A percentile compares a stretch with the other conserved stretches of the same genome.
Conservation (phyloP, 2,329 filamentous ascomycete genomes). For the Calonectria leucothoes region DNA sequence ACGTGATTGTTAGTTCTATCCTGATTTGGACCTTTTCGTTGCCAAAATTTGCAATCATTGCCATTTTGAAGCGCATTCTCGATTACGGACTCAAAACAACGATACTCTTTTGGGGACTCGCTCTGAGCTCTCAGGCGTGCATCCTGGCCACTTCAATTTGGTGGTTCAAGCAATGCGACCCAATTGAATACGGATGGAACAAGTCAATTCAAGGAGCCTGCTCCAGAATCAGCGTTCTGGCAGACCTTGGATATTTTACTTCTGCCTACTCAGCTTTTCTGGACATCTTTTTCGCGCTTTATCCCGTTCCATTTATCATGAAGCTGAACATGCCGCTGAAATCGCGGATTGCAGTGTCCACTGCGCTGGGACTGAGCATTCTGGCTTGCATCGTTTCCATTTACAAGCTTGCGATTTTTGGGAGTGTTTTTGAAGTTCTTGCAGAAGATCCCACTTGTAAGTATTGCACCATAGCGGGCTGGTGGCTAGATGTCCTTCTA, state of each 20-base stretch:
- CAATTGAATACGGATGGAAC: constrained; percentile 38
- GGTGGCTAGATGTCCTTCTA: too few relatives aligned
- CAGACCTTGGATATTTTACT: constrained; percentile 39
- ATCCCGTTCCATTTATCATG: constrained; percentile 42
- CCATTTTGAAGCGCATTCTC: constrained; percentile 42
- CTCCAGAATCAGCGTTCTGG: constrained; percentile 31
- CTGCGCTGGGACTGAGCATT: constrained; percentile 37
- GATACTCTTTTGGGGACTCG: constrained; percentile 38
- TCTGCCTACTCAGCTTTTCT: constrained; percentile 42
- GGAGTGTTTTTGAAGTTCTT: constrained; percentile 35
- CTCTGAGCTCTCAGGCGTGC: constrained; percentile 35
- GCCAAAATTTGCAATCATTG: constrained; percentile 43
- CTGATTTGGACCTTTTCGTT: constrained; percentile 43
- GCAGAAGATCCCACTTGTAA: constrained; percentile 39
- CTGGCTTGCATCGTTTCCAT: constrained; percentile 38
- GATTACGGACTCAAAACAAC: constrained; percentile 40
- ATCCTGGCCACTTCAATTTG: constrained; percentile 40
- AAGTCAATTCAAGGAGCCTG: constrained; percentile 33
- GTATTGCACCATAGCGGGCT: too few relatives aligned
- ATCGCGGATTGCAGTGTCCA: constrained; percentile 35
- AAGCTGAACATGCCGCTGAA: constrained; percentile 41
- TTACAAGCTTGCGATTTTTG: constrained; percentile 42
- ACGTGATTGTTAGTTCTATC: constrained; percentile 39
- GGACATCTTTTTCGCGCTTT: constrained; percentile 42
- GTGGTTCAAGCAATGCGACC: constrained; percentile 41